Evolutionary conservation across 805 yeast genomes (phyloP), one percentile per base, ranked within the genome.

Genomic region (Barnettozyma pratensis): DNA sequence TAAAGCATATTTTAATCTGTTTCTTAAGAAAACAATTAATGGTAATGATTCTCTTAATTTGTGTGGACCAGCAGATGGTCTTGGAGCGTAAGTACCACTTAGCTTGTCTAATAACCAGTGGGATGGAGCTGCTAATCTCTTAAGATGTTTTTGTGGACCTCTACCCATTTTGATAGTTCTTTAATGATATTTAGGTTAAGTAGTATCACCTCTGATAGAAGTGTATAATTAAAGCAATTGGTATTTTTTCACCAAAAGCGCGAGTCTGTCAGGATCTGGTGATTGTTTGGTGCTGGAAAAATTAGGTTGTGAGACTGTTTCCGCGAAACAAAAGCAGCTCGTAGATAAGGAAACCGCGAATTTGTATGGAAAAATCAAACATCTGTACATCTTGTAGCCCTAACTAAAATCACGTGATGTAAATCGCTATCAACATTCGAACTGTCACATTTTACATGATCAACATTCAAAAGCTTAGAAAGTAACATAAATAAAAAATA

Each of bases 61-160:
- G 83, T 92, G 99, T 74, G 99, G 99, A 82, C 99, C 99, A 67
- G 96, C 85, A 60, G 97, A 90, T 72, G 98, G 96, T 81, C 98
- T 90, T 81, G 99, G 99, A 60, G 99, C 99, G 76, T 94, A 94
- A 71, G 88, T 81, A 75, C 99, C 99, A 72, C 97, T 87, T 80
- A 94, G 83, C 81, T 94, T 94, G 95, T 95, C 99, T 81, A 94
- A 87, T 95, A 94, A 87, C 99, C 99, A 94, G 86, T 94, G 99
- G 81, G 91, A 86, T 83, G 99, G 99, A 75, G 99, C 99, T 76
- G 98, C 97, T 79, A 92, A 86, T 86, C 98, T 90, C 85, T 92
- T 91, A 76, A 91, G 85, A 77, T 92, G 97, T 85, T 92, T 91
- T 91, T 90, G 89, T 86, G 57, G 58, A 53, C 58, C 58, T 55